Evolutionary conservation across 345 rosid genomes (phyloP).

Genomic region (Xanthoceras sorbifolium): DNA sequence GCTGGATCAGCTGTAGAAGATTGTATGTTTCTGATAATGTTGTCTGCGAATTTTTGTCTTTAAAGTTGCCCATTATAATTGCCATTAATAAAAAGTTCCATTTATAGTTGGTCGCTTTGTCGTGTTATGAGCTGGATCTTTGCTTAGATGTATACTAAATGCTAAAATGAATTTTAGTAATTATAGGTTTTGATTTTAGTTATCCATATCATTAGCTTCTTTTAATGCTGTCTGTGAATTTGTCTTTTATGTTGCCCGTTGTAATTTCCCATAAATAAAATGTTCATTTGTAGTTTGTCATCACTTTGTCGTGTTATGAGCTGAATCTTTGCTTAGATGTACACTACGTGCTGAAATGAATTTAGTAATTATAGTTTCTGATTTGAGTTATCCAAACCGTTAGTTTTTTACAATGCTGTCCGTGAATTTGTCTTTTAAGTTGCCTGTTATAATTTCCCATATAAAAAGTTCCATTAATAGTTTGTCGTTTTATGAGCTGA

Average conservation of each 20-base stretch:
- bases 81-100: neutral
- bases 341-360: neutral
- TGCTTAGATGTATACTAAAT: neutral
- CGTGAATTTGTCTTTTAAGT: neutral
- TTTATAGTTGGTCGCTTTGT: neutral
- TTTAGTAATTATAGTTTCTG: neutral
- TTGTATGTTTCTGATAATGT: neutral
- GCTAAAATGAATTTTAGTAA: neutral
- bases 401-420: neutral
- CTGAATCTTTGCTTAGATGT: neutral
- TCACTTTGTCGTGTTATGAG: neutral
- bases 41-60: neutral
- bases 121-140: neutral
- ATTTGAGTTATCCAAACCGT: neutral
- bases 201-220: no score
- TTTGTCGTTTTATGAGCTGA: neutral
- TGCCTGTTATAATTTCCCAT: neutral
- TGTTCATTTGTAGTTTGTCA: neutral
- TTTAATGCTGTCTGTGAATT: neutral
- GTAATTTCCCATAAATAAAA: neutral
- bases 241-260: neutral
- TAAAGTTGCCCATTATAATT: neutral
- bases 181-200: neutral
- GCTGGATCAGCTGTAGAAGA: neutral
- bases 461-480: neutral